Evolutionary conservation across 2,329 filamentous ascomycete genomes (phyloP).

Genomic region (Raffaelea ambrosiae): DNA sequence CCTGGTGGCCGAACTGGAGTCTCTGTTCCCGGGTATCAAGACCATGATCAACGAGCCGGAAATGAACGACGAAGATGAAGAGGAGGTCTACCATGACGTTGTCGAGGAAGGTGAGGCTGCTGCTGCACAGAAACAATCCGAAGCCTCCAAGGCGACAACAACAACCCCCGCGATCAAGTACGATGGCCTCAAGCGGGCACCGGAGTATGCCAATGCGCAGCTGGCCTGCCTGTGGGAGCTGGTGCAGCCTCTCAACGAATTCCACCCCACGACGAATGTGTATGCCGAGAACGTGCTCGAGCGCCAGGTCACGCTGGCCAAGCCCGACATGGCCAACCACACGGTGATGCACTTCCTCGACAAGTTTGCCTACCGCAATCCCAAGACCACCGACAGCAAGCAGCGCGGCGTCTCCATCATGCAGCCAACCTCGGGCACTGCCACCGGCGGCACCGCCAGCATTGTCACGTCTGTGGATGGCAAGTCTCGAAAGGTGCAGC

Average conservation of each 20-base stretch:
- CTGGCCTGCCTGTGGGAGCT: slow-evolving; percentile 90
- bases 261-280: slow-evolving; percentile 84
- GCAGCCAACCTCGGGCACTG: slow-evolving; percentile 65
- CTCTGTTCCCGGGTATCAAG: slow-evolving; percentile 70
- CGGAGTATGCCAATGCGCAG: slow-evolving; percentile 88
- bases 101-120: slow-evolving; percentile 54
- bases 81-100: slow-evolving; percentile 44
- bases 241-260: slow-evolving; percentile 72
- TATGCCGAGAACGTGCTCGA: slow-evolving; percentile 67
- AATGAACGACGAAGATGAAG: slow-evolving; percentile 62
- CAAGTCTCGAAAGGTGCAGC: slow-evolving; percentile 28
- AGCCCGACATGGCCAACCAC: slow-evolving; percentile 84
- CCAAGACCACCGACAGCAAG: slow-evolving; percentile 55
- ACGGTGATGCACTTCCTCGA: slow-evolving; percentile 93
- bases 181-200: slow-evolving; percentile 84
- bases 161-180: slow-evolving; percentile 38
- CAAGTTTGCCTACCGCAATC: slow-evolving; percentile 95
- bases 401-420: slow-evolving; percentile 84
- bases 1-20: slow-evolving; percentile 71
- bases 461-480: slow-evolving; percentile 36
- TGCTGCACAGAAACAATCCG: slow-evolving; percentile 22
- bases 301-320: slow-evolving; percentile 65
- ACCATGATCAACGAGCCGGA: slow-evolving; percentile 75
- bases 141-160: slow-evolving; percentile 13
- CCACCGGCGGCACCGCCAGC: slow-evolving; percentile 30